Evolutionary conservation across 1,284 basidiomycete species (phyloP).

Genomic region (Puccinia polysora): DNA sequence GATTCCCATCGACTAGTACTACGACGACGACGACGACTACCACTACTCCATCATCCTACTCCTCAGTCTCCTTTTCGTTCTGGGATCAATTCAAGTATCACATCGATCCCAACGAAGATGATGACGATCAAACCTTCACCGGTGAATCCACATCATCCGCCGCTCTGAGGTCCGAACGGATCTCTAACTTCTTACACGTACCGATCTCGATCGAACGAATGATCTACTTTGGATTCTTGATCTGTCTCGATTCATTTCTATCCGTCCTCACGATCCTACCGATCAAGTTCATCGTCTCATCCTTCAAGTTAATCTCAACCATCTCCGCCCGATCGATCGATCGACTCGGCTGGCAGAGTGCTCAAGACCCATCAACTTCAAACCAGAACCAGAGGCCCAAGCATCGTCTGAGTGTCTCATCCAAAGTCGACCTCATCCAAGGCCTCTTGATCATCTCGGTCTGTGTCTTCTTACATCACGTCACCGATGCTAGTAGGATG

Average conservation of each 20-base stretch:
- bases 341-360: not conserved
- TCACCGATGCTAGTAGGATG: slow-evolving; percentile 95
- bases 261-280: slow-evolving; percentile 98
- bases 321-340: not conserved
- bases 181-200: slow-evolving; percentile 91
- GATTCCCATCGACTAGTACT: too few species aligned
- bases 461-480: slow-evolving; percentile 68
- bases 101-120: slow-evolving; percentile 14
- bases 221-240: slow-evolving; percentile 81
- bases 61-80: slow-evolving; percentile 64
- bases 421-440: slow-evolving; percentile 85
- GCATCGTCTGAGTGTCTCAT: slow-evolving; percentile 67
- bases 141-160: not conserved
- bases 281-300: slow-evolving; percentile 61
- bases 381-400: not conserved
- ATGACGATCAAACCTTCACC: not conserved
- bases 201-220: slow-evolving; percentile 93
- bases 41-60: slow-evolving; percentile 6
- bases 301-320: slow-evolving; percentile 39
- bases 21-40: too few species aligned
- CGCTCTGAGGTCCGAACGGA: slow-evolving; percentile 82
- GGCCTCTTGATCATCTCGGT: slow-evolving; percentile 71
- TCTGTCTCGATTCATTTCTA: slow-evolving; percentile 94
- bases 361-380: not conserved
- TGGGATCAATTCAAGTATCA: slow-evolving; percentile 84